Percentiles rank a stretch among this genome's conserved stretches.
These are phyloP conservation scores for Amylocystis lapponica DNA, from an alignment of 768 basidiomycete genomes.

Conservation along the genomic window DNA sequence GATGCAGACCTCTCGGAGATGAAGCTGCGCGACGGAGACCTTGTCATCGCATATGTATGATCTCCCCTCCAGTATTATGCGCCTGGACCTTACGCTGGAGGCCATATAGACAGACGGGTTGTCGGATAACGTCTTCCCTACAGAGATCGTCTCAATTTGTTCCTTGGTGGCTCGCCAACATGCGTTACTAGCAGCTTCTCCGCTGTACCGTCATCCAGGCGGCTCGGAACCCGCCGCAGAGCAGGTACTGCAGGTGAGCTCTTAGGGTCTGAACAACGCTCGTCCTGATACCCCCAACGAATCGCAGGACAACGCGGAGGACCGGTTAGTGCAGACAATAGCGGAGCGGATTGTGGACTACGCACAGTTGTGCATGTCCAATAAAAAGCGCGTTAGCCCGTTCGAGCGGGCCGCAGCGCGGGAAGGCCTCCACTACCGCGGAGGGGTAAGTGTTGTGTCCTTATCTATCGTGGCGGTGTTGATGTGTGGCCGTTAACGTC, in stretches of 20 bases:
- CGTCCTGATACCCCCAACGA: no score
- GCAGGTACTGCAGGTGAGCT: no score
- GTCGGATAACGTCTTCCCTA: constrained; percentile 55
- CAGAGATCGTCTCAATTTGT: constrained; percentile 68
- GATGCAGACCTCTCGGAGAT: constrained; percentile 41
- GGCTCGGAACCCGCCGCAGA: constrained; percentile 10
- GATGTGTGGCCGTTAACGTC: neutral
- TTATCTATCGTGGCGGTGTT: constrained; percentile 3
- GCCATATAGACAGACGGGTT: constrained; percentile 53
- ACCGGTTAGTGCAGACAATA: constrained; percentile 59
- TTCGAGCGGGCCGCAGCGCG: constrained; percentile 68
- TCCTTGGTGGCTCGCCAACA: constrained; percentile 49
- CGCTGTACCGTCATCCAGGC: neutral
- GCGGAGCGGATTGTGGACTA: constrained; percentile 71
- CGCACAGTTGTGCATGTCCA: constrained; percentile 64
- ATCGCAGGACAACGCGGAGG: constrained; percentile 50
- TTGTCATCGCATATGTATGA: constrained; percentile 45
- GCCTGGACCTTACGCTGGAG: no score
- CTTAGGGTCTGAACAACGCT: no score
- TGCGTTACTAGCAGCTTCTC: neutral
- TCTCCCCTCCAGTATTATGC: no score
- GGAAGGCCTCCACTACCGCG: constrained; percentile 58
- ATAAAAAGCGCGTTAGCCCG: constrained; percentile 58
- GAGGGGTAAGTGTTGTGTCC: constrained; percentile 55
- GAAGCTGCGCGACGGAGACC: constrained; percentile 47